Evolutionary conservation across 2,329 filamentous ascomycete species (phyloP), one percentile per base, ranked within the genome.

Genomic region (Sclerotinia trifoliorum): DNA sequence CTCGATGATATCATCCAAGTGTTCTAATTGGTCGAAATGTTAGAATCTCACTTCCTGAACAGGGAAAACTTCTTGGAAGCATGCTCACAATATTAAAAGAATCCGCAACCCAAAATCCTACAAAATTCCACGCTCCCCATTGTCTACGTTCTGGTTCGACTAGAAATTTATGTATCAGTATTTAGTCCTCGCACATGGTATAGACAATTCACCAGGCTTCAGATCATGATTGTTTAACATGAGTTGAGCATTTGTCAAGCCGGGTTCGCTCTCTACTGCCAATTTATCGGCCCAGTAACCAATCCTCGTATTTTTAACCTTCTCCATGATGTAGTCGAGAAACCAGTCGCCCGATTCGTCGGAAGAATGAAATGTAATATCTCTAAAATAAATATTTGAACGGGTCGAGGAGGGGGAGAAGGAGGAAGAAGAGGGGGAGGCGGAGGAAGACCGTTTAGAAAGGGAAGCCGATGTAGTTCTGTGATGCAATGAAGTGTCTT

Each of bases 1-100:
- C 90, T 88, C 1, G 90, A 92, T 0, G 91, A 90, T 71, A 96
- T 95, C 92, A 96, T 96, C 93, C 92, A 96, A 1, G 92, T 95
- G 79, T 94, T 95, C 80, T 87, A 67, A 72, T 58, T 75, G 8
- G 52, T 29, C 21, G 21, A 46, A 11, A 75, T 75, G 68, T 72
- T 49, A 70, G 56, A 5, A 51, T 66, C 76, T 49, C 46, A 46
- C 57, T 35, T 56, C 39, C 26, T 67, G 15, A 39, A 49, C 19
- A 54, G 49, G 32, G 5, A 8, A 35, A 49, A 21, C 48, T 39
- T 44, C 21, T 21, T 21, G 32, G 19, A 24, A 51, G 46, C 46
- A 29, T 57, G 77, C 80, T 76, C 74, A 84, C 83, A 77, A 95
- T 92, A 78, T 94, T 94, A 81, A 94, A 93, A 0, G 88, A 90